Conservation (phyloP, 345 rosid species). For the Melaleuca alternifolia region DNA sequence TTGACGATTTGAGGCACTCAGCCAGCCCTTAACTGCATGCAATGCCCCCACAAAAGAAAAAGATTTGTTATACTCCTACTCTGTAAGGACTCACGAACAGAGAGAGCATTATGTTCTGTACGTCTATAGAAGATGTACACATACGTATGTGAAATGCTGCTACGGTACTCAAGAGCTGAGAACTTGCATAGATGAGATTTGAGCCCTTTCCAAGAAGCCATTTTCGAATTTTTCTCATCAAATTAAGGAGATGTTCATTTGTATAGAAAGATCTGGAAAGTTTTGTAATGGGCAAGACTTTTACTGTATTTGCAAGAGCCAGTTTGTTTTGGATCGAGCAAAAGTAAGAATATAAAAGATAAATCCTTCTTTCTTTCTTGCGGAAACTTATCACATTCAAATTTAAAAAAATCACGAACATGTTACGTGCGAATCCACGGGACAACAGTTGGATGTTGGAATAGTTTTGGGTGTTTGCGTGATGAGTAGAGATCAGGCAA, state of each 20-base stretch:
- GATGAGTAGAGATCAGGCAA: background rate
- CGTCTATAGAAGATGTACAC: no score
- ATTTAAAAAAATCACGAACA: background rate
- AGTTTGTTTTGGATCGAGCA: background rate
- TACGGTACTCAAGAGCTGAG: background rate
- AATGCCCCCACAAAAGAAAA: background rate
- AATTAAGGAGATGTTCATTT: background rate
- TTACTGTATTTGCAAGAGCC: background rate
- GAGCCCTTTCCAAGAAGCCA: background rate
- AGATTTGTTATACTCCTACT: background rate
- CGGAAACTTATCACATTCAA: background rate
- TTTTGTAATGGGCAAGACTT: no score
- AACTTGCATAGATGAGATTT: background rate
- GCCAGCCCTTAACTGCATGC: background rate
- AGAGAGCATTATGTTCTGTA: no score
- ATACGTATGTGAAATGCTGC: background rate
- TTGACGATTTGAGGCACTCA: background rate
- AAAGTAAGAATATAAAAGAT: no score
- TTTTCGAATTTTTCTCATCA: background rate
- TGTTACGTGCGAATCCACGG: background rate
- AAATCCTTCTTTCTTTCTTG: no score
- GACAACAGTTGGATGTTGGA: background rate
- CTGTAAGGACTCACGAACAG: background rate
- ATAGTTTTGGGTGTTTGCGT: background rate
- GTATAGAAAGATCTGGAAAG: no score